These are phyloP conservation scores for Fusarium papillatum DNA, from an alignment of 2,329 filamentous ascomycete genomes.

Conservation along the genomic window DNA sequence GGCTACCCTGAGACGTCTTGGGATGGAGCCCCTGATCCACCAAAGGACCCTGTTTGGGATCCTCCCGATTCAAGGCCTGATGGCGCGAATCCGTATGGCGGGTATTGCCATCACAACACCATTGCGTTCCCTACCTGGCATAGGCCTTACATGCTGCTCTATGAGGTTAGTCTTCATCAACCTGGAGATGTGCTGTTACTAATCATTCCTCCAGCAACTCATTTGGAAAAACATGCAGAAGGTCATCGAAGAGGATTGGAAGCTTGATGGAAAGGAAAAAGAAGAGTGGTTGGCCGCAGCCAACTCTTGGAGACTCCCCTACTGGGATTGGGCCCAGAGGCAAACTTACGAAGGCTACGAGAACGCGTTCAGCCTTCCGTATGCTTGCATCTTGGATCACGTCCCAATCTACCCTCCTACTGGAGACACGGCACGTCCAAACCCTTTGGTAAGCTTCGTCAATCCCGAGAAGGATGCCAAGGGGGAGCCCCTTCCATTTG, in stretches of 20 bases:
- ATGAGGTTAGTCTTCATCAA: conserved; percentile 59
- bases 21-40: not conserved
- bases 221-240: conserved; percentile 24
- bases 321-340: conserved; percentile 51
- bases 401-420: conserved; percentile 14
- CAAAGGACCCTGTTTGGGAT: not conserved
- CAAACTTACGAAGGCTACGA: conserved; percentile 17
- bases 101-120: conserved; percentile 73
- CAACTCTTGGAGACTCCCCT: conserved; percentile 47
- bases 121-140: conserved; percentile 77
- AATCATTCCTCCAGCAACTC: not conserved
- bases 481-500: conserved; percentile 18
- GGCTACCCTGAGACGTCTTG: not conserved
- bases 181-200: not conserved
- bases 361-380: conserved; percentile 6
- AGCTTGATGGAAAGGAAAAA: not conserved
- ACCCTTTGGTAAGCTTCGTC: conserved; percentile 11
- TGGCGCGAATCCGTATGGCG: conserved; percentile 48
- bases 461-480: conserved; percentile 19
- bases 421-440: not conserved
- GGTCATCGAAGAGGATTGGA: conserved; percentile 1
- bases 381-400: not conserved
- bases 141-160: conserved; percentile 73
- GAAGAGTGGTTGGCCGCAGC: conserved; percentile 44
- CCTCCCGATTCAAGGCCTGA: not conserved